phyloP scores from a whole-genome alignment of 2,329 filamentous ascomycete species.

The Cladorrhinum sp. region DNA sequence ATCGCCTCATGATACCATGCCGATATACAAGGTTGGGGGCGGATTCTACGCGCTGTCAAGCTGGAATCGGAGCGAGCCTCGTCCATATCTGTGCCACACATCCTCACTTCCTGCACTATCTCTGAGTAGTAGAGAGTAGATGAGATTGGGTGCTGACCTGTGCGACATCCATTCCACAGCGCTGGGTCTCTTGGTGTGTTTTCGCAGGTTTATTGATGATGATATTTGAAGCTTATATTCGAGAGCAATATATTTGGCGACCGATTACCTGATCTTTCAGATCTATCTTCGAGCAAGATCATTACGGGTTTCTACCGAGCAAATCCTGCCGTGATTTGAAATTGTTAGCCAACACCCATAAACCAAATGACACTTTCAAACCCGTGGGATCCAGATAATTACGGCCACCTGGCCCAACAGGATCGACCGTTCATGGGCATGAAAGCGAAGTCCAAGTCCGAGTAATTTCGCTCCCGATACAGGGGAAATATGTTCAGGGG shows the following conservation, averaged over 20 bases:
- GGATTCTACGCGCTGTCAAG: too few species aligned
- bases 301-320: too few species aligned
- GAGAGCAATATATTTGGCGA: neutral
- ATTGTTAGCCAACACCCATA: too few species aligned
- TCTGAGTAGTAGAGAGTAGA: neutral
- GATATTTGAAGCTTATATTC: neutral
- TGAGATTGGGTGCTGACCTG: neutral
- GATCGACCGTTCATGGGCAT: neutral
- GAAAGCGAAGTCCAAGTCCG: neutral
- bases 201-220: neutral
- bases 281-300: neutral
- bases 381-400: neutral
- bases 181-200: neutral
- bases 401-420: neutral
- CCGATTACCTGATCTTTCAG: too few species aligned
- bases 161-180: neutral
- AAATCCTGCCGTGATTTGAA: too few species aligned
- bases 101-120: neutral
- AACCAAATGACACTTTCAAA: neutral
- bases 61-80: too few species aligned
- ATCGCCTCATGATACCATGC: too few species aligned
- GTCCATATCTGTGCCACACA: neutral
- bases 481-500: too few species aligned
- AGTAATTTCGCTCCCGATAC: neutral
- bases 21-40: too few species aligned